These are phyloP conservation scores for Sicyos edulis DNA, from an alignment of 306 rosid genomes.

Conservation along the genomic window DNA sequence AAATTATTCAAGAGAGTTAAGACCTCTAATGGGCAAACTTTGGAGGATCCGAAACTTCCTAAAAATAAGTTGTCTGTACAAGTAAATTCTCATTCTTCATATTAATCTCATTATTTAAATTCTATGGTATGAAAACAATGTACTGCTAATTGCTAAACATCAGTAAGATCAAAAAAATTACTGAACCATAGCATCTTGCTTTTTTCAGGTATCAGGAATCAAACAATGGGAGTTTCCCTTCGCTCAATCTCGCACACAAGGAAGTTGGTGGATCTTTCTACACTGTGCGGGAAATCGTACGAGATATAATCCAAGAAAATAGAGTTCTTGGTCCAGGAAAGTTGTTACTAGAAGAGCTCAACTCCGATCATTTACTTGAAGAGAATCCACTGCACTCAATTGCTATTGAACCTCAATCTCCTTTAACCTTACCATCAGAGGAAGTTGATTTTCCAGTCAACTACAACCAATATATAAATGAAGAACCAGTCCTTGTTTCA, in stretches of 20 bases:
- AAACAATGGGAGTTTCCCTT: constrained; percentile 83
- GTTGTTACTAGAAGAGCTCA: constrained; percentile 39
- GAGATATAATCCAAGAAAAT: constrained; percentile 92
- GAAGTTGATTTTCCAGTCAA: constrained; percentile 28
- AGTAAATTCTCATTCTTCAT: background rate
- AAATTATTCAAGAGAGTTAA: background rate
- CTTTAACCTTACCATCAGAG: constrained; percentile 31
- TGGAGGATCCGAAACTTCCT: background rate
- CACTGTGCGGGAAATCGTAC: constrained; percentile 92
- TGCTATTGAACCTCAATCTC: constrained; percentile 45
- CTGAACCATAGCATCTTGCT: background rate
- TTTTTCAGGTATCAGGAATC: constrained; percentile 27
- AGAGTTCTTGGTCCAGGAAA: constrained; percentile 91
- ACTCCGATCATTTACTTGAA: constrained; percentile 36
- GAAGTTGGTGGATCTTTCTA: constrained; percentile 99
- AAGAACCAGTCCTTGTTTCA: constrained; percentile 33
- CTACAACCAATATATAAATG: constrained; percentile 25
- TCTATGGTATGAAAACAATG: background rate
- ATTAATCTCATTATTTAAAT: background rate
- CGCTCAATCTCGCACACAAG: constrained; percentile 83
- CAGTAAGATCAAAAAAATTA: background rate
- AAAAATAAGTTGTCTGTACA: background rate
- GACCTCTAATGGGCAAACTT: background rate
- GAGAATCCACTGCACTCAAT: constrained; percentile 62
- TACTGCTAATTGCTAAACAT: background rate